A percentile compares a stretch with the other conserved stretches of the same genome.
Conservation (phyloP, 2,329 filamentous ascomycete species). For the Tolypocladium album region DNA sequence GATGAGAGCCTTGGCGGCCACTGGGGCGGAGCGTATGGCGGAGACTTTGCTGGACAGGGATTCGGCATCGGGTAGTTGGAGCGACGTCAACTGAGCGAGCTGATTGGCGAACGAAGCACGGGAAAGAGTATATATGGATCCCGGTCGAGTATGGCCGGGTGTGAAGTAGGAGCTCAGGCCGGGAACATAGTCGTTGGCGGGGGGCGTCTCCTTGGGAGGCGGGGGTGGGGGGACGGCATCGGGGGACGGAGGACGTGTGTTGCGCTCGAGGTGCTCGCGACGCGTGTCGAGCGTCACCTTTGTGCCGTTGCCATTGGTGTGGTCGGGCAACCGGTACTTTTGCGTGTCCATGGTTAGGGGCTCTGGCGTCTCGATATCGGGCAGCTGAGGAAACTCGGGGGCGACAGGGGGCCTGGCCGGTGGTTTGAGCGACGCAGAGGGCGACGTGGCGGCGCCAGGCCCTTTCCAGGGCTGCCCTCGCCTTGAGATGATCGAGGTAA, state of each 20-base stretch:
- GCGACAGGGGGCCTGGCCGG: constrained; percentile 11
- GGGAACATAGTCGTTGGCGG: constrained; percentile 31
- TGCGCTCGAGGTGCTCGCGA: constrained; percentile 46
- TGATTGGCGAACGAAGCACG: constrained; percentile 89
- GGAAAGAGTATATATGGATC: constrained; percentile 89
- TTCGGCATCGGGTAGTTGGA: constrained; percentile 77
- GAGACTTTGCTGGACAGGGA: constrained; percentile 75
- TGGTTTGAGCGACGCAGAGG: constrained; percentile 17
- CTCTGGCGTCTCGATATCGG: constrained; percentile 39
- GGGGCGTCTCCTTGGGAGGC: constrained; percentile 31
- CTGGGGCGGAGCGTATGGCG: constrained; percentile 72
- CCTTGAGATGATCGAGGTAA: constrained; percentile 42
- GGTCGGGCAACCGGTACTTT: constrained; percentile 65
- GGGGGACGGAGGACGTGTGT: constrained; percentile 26
- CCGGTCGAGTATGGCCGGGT: constrained; percentile 56
- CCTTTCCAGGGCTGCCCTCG: constrained; percentile 65
- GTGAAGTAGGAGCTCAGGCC: constrained; percentile 55
- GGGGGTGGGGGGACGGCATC: constrained; percentile 24
- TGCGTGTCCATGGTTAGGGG: constrained; percentile 57
- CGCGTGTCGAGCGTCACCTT: constrained; percentile 49
- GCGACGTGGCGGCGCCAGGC: constrained; percentile 30
- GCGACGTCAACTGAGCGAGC: constrained; percentile 80
- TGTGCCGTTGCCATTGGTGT: constrained; percentile 56
- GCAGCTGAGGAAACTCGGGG: constrained; percentile 27
- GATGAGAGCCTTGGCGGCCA: constrained; percentile 73